Evolutionary conservation across 768 basidiomycete genomes (phyloP).

Genomic region (Rhodotorula graminis): DNA sequence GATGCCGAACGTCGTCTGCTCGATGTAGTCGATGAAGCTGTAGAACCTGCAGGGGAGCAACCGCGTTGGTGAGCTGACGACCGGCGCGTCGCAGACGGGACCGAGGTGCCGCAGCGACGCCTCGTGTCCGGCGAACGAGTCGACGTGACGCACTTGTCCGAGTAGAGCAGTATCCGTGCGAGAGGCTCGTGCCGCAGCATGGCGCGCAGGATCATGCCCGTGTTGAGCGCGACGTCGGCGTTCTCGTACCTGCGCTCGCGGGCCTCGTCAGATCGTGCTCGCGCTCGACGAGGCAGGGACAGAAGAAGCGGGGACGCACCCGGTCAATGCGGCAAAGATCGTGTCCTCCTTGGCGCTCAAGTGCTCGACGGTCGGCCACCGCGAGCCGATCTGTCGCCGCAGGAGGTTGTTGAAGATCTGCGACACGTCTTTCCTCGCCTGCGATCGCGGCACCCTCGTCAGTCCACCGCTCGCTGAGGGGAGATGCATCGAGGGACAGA

Average conservation of each 20-base stretch:
- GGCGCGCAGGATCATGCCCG: conserved; percentile 95
- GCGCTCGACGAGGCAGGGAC: background rate
- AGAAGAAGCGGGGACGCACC: conserved; percentile 44
- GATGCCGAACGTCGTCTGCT: conserved; percentile 94
- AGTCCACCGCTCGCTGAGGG: conserved; percentile 50
- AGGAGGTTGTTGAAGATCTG: conserved; percentile 52
- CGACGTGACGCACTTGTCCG: conserved; percentile 79
- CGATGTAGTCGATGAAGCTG: conserved; percentile 91
- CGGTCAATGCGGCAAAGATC: conserved; percentile 76
- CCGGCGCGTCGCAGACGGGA: too few relatives aligned
- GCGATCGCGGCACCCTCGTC: conserved; percentile 58
- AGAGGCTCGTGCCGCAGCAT: conserved; percentile 91
- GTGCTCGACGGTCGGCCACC: conserved; percentile 96
- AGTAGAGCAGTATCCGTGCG: conserved; percentile 80
- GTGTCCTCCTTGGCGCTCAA: conserved; percentile 66
- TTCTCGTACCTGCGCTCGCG: conserved; percentile 69
- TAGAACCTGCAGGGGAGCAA: conserved; percentile 68
- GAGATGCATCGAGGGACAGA: too few relatives aligned
- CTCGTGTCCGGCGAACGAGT: background rate
- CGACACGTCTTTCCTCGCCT: conserved; percentile 53
- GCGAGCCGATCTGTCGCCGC: conserved; percentile 79
- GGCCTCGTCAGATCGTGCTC: background rate
- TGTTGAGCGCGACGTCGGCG: conserved; percentile 92
- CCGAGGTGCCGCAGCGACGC: background rate
- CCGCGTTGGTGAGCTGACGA: too few relatives aligned